These are phyloP conservation scores for Petrea volubilis DNA, from an alignment of 257 asterid species.

Conservation along the genomic window DNA sequence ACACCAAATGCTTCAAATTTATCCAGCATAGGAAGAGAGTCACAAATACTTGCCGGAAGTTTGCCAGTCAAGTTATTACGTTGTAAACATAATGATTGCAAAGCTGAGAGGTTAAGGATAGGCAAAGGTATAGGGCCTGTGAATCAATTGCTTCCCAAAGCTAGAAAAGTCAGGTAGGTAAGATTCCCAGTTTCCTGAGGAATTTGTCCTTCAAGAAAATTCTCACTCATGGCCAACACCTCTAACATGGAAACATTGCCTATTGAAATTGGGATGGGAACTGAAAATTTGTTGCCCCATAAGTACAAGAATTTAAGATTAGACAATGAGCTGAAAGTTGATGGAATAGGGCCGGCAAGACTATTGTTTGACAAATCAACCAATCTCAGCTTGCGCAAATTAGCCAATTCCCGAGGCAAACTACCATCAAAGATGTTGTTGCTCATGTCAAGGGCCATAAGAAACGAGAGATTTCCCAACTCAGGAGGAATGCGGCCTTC, in stretches of 20 bases:
- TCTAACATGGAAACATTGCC: constrained; percentile 5
- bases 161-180: neutral
- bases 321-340: constrained; percentile 14
- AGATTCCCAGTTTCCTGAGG: constrained; percentile 21
- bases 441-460: constrained; percentile 14
- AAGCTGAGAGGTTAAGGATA: constrained; percentile 23
- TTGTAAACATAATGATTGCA: constrained; percentile 12
- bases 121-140: constrained; percentile 20
- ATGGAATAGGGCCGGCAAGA: constrained; percentile 31
- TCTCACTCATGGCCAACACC: neutral
- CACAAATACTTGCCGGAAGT: constrained; percentile 26
- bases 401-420: neutral
- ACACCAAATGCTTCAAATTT: constrained; percentile 23
- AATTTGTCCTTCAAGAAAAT: constrained; percentile 8
- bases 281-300: constrained; percentile 10
- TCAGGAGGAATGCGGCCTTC: constrained; percentile 32
- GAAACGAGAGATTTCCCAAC: constrained; percentile 40
- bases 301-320: constrained; percentile 20
- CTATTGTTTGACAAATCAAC: constrained; percentile 20
- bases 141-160: constrained; percentile 17
- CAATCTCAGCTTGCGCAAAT: constrained; percentile 11
- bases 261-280: constrained; percentile 12
- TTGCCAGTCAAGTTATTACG: constrained; percentile 16
- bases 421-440: constrained; percentile 10
- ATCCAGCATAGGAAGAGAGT: constrained; percentile 9